Evolutionary conservation across 179 eudicot genomes (phyloP), one percentile per base, ranked within the genome.

Genomic region (Silene vulgaris): DNA sequence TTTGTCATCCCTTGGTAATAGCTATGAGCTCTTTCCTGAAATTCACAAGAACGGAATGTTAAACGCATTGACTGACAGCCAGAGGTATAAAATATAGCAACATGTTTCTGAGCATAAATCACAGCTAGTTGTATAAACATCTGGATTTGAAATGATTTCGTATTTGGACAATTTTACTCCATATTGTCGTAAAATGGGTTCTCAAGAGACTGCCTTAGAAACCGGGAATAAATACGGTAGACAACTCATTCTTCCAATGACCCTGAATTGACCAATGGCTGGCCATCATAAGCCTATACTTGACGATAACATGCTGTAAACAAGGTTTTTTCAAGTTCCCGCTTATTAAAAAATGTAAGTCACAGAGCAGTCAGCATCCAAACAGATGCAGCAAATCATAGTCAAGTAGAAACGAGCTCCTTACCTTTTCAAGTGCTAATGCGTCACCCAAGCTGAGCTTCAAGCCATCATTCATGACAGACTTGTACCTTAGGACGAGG

Each of bases 1-100:
- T 89, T 90, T 45, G 96, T 93, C 99, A 96, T 96, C 71, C 97
- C 93, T 56, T 84, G 77, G 69, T 96, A 93, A 77, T 96, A 96
- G 50, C 69, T 88, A 77, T 93, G 96, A 60, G 88, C 99, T 84
- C 96, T 88, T 74, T 83, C 92, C 99, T 96, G 88, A 68, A 86
- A 72, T 63, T 43, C 8, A 43, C 20, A 71, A 48, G 59, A 68
- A 67, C 26, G 7, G 66, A 4, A n/a, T 3, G 35, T 35, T 5
- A 40, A 40, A 37, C 45, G 35, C n/a, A 57, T 35, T 4, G 37
- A 32, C 2, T 0, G 19, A 14, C 43, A 14, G 1, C 54, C 9
- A 6, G 12, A 50, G 6, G 26, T 50, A 16, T 21, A 54, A 21
- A 23, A 45, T 23, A 23, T 23, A 43, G 0, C 9, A 43, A 8